phyloP scores from a whole-genome alignment of 371 early-diverging fungal genomes.

The Mortierella sp. region DNA sequence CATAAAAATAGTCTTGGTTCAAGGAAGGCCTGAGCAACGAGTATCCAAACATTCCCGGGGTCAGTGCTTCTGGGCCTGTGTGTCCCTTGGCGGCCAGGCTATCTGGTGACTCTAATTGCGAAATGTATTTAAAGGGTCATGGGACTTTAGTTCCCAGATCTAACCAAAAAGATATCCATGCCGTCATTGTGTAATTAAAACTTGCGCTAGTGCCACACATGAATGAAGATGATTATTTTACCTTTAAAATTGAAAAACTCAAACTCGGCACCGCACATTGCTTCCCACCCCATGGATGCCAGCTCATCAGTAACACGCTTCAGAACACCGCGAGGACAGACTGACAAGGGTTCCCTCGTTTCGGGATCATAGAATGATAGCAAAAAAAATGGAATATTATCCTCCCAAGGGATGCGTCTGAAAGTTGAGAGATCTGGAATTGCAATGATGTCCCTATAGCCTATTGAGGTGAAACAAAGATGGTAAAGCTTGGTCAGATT shows the following conservation, averaged over 20 bases:
- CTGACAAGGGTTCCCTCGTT: conserved; percentile 66
- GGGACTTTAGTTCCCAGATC: too few relatives aligned
- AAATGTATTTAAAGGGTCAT: too few relatives aligned
- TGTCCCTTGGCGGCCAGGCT: conserved; percentile 71
- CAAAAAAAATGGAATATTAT: conserved; percentile 82
- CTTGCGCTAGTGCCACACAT: too few relatives aligned
- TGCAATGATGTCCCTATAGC: conserved; percentile 78
- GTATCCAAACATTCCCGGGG: conserved; percentile 91
- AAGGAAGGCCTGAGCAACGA: conserved; percentile 79
- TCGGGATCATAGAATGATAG: conserved; percentile 76
- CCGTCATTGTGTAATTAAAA: too few relatives aligned
- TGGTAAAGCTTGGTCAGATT: too few relatives aligned
- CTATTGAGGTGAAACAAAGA: conserved; percentile 16
- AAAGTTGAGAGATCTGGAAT: conserved; percentile 74
- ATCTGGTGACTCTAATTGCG: conserved; percentile 79
- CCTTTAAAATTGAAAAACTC: conserved; percentile 90
- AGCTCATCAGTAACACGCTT: conserved; percentile 63
- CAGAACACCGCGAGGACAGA: conserved; percentile 78
- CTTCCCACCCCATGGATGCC: conserved; percentile 61
- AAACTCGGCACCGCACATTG: conserved; percentile 82
- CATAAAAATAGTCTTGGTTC: conserved; percentile 79
- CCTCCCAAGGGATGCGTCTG: conserved; percentile 84
- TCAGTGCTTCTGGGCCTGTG: conserved; percentile 66
- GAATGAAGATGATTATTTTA: too few relatives aligned
- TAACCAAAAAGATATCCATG: too few relatives aligned